These are phyloP conservation scores for Psilocybe sp. DNA, from an alignment of 768 basidiomycete species.

Conservation along the genomic window DNA sequence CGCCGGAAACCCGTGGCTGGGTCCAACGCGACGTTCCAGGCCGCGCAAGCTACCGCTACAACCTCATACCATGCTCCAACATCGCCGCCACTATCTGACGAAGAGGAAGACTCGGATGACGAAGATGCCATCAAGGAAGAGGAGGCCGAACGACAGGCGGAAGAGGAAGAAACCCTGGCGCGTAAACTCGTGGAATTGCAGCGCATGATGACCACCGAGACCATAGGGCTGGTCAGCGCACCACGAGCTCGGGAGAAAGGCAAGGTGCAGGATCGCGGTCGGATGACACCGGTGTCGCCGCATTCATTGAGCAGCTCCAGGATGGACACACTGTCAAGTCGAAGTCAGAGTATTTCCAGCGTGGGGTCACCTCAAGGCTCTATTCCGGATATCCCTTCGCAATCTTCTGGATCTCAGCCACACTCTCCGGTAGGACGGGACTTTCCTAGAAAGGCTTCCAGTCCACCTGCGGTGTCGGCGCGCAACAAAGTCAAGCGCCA, in stretches of 20 bases:
- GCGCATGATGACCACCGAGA: slow-evolving; percentile 70
- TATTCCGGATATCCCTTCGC: slow-evolving; percentile 79
- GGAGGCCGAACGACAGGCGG: slow-evolving; percentile 62
- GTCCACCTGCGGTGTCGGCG: slow-evolving; percentile 57
- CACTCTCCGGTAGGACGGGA: slow-evolving; percentile 53
- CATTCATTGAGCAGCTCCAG: slow-evolving; percentile 28
- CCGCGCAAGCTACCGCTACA: slow-evolving; percentile 32
- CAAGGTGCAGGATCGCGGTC: slow-evolving; percentile 45
- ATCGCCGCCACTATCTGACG: slow-evolving; percentile 53
- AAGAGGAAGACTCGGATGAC: slow-evolving; percentile 53
- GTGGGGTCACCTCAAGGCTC: slow-evolving; percentile 74
- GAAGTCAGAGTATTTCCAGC: slow-evolving; percentile 68
- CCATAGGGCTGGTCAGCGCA: slow-evolving; percentile 63
- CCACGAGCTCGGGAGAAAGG: slow-evolving; percentile 33
- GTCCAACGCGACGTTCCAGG: slow-evolving; percentile 71
- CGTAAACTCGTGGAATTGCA: slow-evolving; percentile 69
- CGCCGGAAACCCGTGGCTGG: slow-evolving; percentile 61
- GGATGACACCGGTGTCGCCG: slow-evolving; percentile 31
- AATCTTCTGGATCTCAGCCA: slow-evolving; percentile 53
- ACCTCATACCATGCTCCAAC: slow-evolving; percentile 33
- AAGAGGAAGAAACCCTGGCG: slow-evolving; percentile 66
- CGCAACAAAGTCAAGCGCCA: slow-evolving; percentile 46
- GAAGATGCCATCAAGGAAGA: slow-evolving; percentile 66
- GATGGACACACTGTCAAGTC: slow-evolving; percentile 40
- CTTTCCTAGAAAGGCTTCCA: slow-evolving; percentile 56